Percentiles rank a stretch among this genome's conserved stretches.
phyloP scores from a whole-genome alignment of 345 rosid species.

The Arabidopsis thaliana region TAIR10.1 NC_003070.9:6798001-6798500 shows the following conservation, averaged over 20 bases:
- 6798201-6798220: conserved; percentile 92
- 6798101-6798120: background rate
- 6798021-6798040: conserved; percentile 83
- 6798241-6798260: conserved; percentile 67
- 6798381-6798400: conserved; percentile 75
- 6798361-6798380: conserved; percentile 81
- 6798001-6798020: conserved; percentile 63
- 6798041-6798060: conserved; percentile 82
- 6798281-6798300: background rate
- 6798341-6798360: conserved; percentile 85
- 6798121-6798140: conserved; percentile 14
- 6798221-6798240: conserved; percentile 80
- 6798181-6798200: conserved; percentile 75
- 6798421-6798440: background rate
- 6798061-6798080: conserved; percentile 58
- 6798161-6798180: conserved; percentile 85
- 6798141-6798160: conserved; percentile 84
- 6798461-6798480: background rate
- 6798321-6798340: conserved; percentile 90
- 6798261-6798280: conserved; percentile 15
- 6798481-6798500: conserved; percentile 60
- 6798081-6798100: conserved; percentile 4
- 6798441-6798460: background rate
- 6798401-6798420: conserved; percentile 54
- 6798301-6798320: background rate